phyloP scores from a whole-genome alignment of 2,329 filamentous ascomycete species.

The Neofusicoccum cordaticola region DNA sequence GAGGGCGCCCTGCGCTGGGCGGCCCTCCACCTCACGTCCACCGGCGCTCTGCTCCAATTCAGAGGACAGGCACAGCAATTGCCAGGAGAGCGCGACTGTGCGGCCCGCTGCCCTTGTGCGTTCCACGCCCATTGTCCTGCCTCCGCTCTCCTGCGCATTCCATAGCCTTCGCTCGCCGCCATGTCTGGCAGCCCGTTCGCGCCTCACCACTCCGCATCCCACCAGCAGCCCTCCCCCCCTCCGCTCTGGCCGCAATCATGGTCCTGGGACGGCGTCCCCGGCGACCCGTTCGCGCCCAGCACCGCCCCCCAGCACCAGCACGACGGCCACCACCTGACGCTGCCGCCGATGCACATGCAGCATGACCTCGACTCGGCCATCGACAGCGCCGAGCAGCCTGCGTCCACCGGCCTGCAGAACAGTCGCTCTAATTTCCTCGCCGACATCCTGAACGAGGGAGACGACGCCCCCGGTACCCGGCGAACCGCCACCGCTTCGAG shows the following conservation, averaged over 20 bases:
- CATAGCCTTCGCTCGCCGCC: neutral
- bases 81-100: neutral
- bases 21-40: neutral
- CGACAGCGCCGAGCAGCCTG: neutral
- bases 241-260: neutral
- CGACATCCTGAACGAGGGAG: slow-evolving; percentile 29
- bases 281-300: neutral
- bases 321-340: neutral
- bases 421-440: slow-evolving; percentile 25
- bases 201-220: neutral
- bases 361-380: neutral
- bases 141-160: neutral
- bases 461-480: slow-evolving; percentile 8
- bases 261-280: neutral
- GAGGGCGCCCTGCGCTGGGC: neutral
- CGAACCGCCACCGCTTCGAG: neutral
- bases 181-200: neutral
- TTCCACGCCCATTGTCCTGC: neutral
- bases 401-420: neutral
- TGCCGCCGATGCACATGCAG: neutral
- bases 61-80: neutral
- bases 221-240: neutral
- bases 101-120: neutral
- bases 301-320: neutral
- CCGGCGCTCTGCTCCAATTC: neutral